Evolutionary conservation across 345 rosid species (phyloP).

Genomic region (Garcia nutans): DNA sequence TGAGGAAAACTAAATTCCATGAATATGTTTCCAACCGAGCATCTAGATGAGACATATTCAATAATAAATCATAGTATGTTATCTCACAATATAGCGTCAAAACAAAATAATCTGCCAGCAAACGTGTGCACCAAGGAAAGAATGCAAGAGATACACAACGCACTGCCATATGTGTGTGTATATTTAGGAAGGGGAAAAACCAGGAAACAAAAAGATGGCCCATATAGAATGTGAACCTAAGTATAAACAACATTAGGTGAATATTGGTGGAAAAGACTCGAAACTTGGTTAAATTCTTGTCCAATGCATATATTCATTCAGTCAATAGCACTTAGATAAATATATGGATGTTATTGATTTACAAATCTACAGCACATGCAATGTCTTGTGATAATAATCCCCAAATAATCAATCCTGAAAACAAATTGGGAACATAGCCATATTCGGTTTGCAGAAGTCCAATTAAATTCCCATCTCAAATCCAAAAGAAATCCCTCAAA

Average conservation of each 20-base stretch:
- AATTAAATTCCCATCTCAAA: not conserved
- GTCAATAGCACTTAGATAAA: not conserved
- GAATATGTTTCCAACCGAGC: not conserved
- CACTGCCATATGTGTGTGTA: no score
- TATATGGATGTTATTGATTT: not conserved
- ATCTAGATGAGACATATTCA: not conserved
- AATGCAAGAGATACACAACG: not conserved
- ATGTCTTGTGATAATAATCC: not conserved
- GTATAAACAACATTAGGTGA: no score
- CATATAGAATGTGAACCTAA: not conserved
- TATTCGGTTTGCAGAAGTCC: not conserved
- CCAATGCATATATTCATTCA: not conserved
- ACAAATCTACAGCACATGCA: not conserved
- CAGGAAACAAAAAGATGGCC: not conserved
- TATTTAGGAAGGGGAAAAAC: not conserved
- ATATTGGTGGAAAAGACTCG: not conserved
- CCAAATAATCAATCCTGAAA: not conserved
- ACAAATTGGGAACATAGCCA: not conserved
- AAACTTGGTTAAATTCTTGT: not conserved
- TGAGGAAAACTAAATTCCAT: not conserved
- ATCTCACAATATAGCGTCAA: not conserved
- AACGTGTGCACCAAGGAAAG: not conserved
- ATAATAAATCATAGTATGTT: not conserved
- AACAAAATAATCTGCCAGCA: not conserved
- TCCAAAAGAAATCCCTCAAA: slow-evolving; percentile 1